Evolutionary conservation across 2,329 filamentous ascomycete genomes (phyloP), one percentile per base, ranked within the genome.

Genomic region (Fusarium nurragi): DNA sequence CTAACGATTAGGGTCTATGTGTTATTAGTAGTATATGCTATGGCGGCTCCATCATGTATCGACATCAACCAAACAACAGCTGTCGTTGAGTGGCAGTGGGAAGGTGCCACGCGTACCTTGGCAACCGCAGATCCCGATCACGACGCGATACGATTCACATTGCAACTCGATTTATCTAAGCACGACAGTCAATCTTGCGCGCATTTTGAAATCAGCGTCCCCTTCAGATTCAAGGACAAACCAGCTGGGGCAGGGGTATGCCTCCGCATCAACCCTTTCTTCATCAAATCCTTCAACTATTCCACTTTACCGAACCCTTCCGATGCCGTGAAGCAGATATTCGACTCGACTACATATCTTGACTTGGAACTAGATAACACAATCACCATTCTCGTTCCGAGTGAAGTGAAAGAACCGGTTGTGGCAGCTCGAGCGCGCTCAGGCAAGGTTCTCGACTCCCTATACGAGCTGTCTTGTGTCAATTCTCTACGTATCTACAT

Each of bases 141-240:
- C 25, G 43, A 43, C 10, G 21, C 55, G 21, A 59, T 59, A 43
- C 51, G 38, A 34, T 59, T 59, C 2, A 44, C 55, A 6, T 22
- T 59, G 13, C 55, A 34, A 19, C 28, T 59, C 25, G 43, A 57
- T 7, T 21, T 22, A 8, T 7, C 40, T 8, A 37, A 47, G 6
- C 25, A 23, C 11, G 49, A 49, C 12, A 39, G 21, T 11, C 37
- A 37, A 14, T 22, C 10, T 8, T 9, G 19, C 5, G 56, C 53
- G 28, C 56, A 45, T 23, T 46, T 60, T 14, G 53, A 60, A 22
- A 19, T 58, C 3, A 21, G n/a, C 5, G 37, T 60, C 13, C 56
- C 56, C 12, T 16, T 58, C 8, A 46, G 54, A 19, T 58, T 58
- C 28, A 60, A 60, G 23, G 45, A 52, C 3, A 58, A 58, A n/a